These are phyloP conservation scores for Pseudophaeomoniella oleicola DNA, from an alignment of 2,329 filamentous ascomycete genomes.

Conservation along the genomic window DNA sequence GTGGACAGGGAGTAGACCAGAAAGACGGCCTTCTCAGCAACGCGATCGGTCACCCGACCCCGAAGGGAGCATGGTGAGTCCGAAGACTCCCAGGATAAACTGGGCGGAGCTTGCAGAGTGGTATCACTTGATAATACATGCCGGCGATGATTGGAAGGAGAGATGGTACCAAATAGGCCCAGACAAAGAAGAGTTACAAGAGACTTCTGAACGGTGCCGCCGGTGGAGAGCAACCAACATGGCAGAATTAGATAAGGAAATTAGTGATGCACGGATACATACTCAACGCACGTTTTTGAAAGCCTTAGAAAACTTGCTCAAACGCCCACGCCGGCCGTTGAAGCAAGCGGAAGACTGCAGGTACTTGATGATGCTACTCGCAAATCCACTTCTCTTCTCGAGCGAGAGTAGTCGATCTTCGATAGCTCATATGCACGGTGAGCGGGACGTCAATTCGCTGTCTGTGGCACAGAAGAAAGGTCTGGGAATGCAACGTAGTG, in stretches of 20 bases:
- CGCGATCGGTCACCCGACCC: slow-evolving; percentile 18
- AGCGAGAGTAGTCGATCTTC: background rate
- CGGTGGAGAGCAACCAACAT: slow-evolving; percentile 27
- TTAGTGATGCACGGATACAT: slow-evolving; percentile 52
- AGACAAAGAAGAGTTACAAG: slow-evolving; percentile 13
- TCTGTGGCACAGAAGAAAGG: background rate
- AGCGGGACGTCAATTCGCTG: background rate
- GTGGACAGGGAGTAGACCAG: slow-evolving; percentile 53
- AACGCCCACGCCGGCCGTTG: slow-evolving; percentile 59
- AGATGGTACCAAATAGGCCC: slow-evolving; percentile 41
- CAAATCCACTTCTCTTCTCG: slow-evolving; percentile 60
- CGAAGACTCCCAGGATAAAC: slow-evolving; percentile 55
- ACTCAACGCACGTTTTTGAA: slow-evolving; percentile 58
- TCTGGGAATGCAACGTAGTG: background rate
- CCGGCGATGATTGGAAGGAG: slow-evolving; percentile 52
- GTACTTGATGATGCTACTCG: slow-evolving; percentile 63
- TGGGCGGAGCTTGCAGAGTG: slow-evolving; percentile 59
- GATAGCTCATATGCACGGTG: background rate
- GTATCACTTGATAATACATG: slow-evolving; percentile 56
- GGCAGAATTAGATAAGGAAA: slow-evolving; percentile 34
- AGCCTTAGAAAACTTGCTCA: slow-evolving; percentile 63
- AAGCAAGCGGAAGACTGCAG: slow-evolving; percentile 55
- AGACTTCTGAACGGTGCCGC: slow-evolving; percentile 7
- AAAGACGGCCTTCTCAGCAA: slow-evolving; percentile 7
- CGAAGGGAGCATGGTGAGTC: slow-evolving; percentile 31